These are phyloP conservation scores for Cladorrhinum samala DNA, from an alignment of 495 filamentous ascomycete genomes.

Conservation along the genomic window DNA sequence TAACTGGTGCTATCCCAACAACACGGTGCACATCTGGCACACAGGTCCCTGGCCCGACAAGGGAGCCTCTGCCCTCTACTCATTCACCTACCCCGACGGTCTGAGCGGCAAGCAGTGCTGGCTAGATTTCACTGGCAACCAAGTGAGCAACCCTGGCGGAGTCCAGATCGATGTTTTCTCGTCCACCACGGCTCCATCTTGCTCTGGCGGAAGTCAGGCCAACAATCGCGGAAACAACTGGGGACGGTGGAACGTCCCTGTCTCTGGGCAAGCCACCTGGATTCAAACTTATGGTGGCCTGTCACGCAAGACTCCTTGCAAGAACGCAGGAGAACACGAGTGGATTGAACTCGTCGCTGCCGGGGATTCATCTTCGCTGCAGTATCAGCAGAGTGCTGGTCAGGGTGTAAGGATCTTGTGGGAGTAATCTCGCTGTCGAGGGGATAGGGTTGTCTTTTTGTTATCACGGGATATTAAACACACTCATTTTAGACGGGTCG, in stretches of 20 bases:
- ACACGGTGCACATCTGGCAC: not conserved
- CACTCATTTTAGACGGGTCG: too few species aligned
- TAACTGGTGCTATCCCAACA: not conserved
- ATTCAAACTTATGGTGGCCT: not conserved
- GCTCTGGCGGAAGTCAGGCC: not conserved
- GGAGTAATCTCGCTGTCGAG: not conserved
- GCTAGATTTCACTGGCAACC: not conserved
- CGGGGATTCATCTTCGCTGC: not conserved
- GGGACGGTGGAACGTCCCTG: not conserved
- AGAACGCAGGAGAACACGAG: not conserved
- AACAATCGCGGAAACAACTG: not conserved
- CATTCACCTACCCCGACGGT: not conserved
- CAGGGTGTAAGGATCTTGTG: not conserved
- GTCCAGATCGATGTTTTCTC: not conserved
- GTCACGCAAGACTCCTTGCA: not conserved
- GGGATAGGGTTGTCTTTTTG: too few species aligned
- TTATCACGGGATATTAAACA: too few species aligned
- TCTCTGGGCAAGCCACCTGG: not conserved
- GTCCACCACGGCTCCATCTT: not conserved
- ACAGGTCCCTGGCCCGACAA: not conserved
- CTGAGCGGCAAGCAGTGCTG: not conserved
- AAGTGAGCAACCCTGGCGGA: not conserved
- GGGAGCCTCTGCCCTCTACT: not conserved
- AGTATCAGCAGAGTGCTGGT: not conserved
- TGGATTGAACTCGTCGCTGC: not conserved